Percentiles rank a stretch among this genome's conserved stretches.
These are phyloP conservation scores for Flueggea neowawraea DNA, from an alignment of 441 rosid genomes.

Conservation along the genomic window DNA sequence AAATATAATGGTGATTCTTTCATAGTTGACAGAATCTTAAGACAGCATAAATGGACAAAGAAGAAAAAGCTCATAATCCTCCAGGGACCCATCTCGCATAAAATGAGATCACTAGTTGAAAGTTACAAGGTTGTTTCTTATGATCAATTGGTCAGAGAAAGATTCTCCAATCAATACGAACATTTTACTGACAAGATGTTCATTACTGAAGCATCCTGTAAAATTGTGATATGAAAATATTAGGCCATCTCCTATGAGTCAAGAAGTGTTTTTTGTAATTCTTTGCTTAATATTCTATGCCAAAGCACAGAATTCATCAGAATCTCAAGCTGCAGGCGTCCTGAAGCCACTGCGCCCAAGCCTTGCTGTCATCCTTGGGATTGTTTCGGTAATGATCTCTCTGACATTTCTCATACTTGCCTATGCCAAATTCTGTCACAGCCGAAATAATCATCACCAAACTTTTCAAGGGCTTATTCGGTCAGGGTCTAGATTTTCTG, in stretches of 20 bases:
- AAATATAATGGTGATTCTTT: no score
- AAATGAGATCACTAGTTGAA: no score
- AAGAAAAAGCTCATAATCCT: no score
- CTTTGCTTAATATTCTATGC: constrained; percentile 21
- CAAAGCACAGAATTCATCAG: constrained; percentile 20
- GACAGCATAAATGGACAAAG: no score
- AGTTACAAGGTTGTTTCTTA: no score
- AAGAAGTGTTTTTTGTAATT: constrained; percentile 1
- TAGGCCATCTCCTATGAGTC: constrained; percentile 21
- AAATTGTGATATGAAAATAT: neutral
- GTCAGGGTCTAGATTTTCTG: constrained; percentile 41
- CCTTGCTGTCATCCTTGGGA: constrained; percentile 43
- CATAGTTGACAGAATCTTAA: no score
- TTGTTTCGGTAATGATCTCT: constrained; percentile 48
- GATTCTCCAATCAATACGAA: no score
- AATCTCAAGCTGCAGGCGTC: neutral
- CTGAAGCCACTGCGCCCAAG: constrained; percentile 35
- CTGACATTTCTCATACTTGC: constrained; percentile 56
- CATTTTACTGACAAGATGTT: no score
- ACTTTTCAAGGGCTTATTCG: constrained; percentile 18
- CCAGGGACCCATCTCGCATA: no score
- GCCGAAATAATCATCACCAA: neutral
- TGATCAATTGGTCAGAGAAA: no score
- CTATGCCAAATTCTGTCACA: constrained; percentile 60
- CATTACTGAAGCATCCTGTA: no score